phyloP scores from a whole-genome alignment of 2,329 filamentous ascomycete species.

The Aspergillus vadensis region DNA sequence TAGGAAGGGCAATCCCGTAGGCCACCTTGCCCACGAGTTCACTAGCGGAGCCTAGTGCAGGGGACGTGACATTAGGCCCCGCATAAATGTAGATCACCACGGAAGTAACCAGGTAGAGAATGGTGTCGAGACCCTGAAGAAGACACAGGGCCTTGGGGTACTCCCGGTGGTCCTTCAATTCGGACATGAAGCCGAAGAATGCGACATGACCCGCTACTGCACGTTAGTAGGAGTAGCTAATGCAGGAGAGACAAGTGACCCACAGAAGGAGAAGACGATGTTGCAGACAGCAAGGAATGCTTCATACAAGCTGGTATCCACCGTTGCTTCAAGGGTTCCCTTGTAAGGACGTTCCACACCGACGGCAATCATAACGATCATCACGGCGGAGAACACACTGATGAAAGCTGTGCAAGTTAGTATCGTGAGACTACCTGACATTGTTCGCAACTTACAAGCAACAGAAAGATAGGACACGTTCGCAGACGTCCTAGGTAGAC shows the following conservation, averaged over 20 bases:
- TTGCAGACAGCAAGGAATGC: constrained; percentile 63
- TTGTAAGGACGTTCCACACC: constrained; percentile 51
- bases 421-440: no score
- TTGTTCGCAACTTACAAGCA: constrained; percentile 37
- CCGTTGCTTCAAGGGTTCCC: constrained; percentile 33
- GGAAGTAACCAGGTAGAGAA: constrained; percentile 66
- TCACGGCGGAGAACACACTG: constrained; percentile 63
- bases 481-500: constrained; percentile 61
- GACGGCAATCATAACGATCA: constrained; percentile 65
- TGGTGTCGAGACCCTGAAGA: constrained; percentile 59
- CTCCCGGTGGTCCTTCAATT: constrained; percentile 61
- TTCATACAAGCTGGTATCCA: constrained; percentile 49
- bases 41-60: constrained; percentile 64
- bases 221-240: constrained; percentile 44
- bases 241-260: constrained; percentile 36
- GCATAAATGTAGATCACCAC: constrained; percentile 67
- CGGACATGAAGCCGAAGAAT: constrained; percentile 66
- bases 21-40: constrained; percentile 60
- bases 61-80: constrained; percentile 61
- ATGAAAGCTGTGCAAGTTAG: constrained; percentile 49
- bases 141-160: constrained; percentile 63
- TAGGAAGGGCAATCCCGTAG: constrained; percentile 67
- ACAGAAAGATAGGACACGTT: constrained; percentile 62
- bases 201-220: constrained; percentile 60
- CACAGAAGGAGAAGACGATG: constrained; percentile 68